These are phyloP conservation scores for Tetrastigma voinierianum DNA, from an alignment of 164 flowering plant genomes.

Conservation along the genomic window DNA sequence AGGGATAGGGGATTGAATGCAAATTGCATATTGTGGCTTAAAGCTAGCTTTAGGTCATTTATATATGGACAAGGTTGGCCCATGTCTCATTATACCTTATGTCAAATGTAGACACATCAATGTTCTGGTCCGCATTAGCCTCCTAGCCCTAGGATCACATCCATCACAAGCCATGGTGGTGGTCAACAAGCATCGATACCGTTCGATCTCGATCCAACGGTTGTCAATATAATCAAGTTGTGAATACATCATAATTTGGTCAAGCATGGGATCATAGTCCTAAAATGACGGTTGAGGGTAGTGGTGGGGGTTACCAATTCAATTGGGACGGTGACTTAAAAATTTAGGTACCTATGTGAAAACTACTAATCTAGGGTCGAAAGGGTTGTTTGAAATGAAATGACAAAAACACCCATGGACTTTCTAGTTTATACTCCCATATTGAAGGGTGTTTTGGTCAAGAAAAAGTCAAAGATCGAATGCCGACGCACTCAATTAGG, in stretches of 20 bases:
- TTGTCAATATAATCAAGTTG: not conserved
- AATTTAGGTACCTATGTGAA: constrained; percentile 6
- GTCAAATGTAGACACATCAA: too few relatives aligned
- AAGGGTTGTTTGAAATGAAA: not conserved
- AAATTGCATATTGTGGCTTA: not conserved
- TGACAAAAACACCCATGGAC: constrained; percentile 2
- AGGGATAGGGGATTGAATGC: constrained; percentile 6
- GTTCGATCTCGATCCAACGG: not conserved
- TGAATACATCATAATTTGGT: not conserved
- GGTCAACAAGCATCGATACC: not conserved
- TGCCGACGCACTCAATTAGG: constrained; percentile 25
- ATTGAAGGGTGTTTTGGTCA: constrained; percentile 14
- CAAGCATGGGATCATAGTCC: constrained; percentile 3
- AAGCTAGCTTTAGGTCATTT: not conserved
- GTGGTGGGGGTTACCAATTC: constrained; percentile 12
- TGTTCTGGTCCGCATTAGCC: too few relatives aligned
- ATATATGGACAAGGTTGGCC: not conserved
- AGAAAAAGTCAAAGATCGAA: constrained; percentile 10
- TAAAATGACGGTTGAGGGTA: constrained; percentile 11
- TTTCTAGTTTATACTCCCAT: not conserved
- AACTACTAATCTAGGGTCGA: constrained; percentile 7
- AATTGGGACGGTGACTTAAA: constrained; percentile 13
- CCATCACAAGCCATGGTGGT: not conserved
- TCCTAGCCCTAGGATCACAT: too few relatives aligned
- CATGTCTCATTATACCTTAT: too few relatives aligned